Percentiles rank a stretch among this genome's conserved stretches.
Conservation (phyloP, 2,329 filamentous ascomycete genomes). For the Diaporthe sp. region DNA sequence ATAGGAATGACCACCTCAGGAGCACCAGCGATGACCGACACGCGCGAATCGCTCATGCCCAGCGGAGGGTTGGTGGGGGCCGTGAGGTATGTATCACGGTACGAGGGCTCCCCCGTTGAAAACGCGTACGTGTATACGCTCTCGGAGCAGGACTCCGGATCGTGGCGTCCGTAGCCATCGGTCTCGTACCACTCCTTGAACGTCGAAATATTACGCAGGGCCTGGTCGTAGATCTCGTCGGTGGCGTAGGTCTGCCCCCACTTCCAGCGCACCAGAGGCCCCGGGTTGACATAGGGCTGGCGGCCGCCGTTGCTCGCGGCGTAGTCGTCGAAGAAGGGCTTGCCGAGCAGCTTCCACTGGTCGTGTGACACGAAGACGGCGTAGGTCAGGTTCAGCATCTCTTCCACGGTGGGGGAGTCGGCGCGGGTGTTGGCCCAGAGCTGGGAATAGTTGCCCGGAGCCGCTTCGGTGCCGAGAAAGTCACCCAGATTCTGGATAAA, state of each 20-base stretch:
- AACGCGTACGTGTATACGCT: constrained; percentile 34
- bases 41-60: constrained; percentile 10
- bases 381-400: constrained; percentile 48
- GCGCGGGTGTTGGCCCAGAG: constrained; percentile 41
- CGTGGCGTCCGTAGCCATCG: constrained; percentile 32
- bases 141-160: constrained; percentile 34
- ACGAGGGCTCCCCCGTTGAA: constrained; percentile 8
- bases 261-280: background rate
- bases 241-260: constrained; percentile 26
- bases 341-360: constrained; percentile 48
- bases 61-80: constrained; percentile 15
- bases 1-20: constrained; percentile 12
- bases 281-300: constrained; percentile 22
- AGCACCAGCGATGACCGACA: constrained; percentile 10
- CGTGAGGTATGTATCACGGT: constrained; percentile 29
- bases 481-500: constrained; percentile 43
- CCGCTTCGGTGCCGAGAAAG: constrained; percentile 40
- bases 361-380: constrained; percentile 50
- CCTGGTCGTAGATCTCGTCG: constrained; percentile 31
- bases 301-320: constrained; percentile 40
- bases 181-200: constrained; percentile 34
- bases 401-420: constrained; percentile 34
- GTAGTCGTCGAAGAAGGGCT: constrained; percentile 53
- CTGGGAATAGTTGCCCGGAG: constrained; percentile 38
- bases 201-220: constrained; percentile 23